Percentiles rank a stretch among this genome's conserved stretches.
Evolutionary conservation across 2,329 filamentous ascomycete genomes (phyloP).

Genomic region (Paecilomyces niveus): DNA sequence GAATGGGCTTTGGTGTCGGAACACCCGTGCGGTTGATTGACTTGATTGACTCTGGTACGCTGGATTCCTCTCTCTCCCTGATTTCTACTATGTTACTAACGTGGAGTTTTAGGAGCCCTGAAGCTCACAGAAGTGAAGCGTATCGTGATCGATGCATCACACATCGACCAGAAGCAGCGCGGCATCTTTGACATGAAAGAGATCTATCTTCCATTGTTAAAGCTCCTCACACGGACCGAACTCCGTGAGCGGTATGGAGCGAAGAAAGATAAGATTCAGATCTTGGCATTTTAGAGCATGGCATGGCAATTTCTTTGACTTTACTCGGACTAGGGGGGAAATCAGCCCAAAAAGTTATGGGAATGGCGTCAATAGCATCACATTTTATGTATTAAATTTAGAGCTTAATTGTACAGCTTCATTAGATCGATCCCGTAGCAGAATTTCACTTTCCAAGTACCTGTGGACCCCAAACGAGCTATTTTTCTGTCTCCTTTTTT

Average conservation of each 20-base stretch:
- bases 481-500: too few relatives aligned
- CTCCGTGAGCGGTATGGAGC: conserved; percentile 62
- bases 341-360: neutral
- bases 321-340: neutral
- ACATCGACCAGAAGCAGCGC: conserved; percentile 91
- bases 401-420: neutral
- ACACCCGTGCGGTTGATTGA: conserved; percentile 79
- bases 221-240: conserved; percentile 63
- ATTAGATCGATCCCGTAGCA: neutral
- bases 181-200: conserved; percentile 95
- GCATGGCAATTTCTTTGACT: neutral
- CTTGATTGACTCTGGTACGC: conserved; percentile 66
- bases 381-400: neutral
- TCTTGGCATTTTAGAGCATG: conserved; percentile 41
- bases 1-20: conserved; percentile 80
- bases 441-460: neutral
- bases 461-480: too few relatives aligned
- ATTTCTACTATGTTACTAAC: neutral
- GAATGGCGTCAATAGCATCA: neutral
- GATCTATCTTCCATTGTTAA: conserved; percentile 70
- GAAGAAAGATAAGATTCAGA: conserved; percentile 47
- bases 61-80: conserved; percentile 18
- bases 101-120: conserved; percentile 51
- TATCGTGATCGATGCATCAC: conserved; percentile 82
- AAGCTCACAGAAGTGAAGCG: conserved; percentile 65